Conservation (phyloP, 495 filamentous ascomycete genomes). For the Chaetomium cochliodes region DNA sequence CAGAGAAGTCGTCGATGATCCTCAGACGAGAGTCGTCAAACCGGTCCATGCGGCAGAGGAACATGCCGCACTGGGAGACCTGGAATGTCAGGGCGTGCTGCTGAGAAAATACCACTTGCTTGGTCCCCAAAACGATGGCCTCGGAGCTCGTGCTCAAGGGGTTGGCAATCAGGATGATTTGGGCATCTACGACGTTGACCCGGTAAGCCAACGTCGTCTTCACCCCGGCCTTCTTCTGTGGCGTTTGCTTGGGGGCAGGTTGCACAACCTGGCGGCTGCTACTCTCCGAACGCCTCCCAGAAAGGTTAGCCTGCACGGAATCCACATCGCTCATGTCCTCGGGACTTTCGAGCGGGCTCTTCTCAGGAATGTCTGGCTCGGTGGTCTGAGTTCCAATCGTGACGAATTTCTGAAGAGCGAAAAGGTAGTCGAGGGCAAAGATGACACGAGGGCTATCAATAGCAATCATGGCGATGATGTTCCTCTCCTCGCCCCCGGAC, state of each 20-base stretch:
- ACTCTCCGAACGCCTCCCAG: constrained; percentile 33
- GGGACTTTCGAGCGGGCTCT: constrained; percentile 56
- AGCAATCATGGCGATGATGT: constrained; percentile 87
- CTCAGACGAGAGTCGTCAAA: constrained; percentile 83
- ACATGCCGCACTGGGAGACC: constrained; percentile 92
- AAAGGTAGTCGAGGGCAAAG: constrained; percentile 90
- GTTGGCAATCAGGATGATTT: constrained; percentile 93
- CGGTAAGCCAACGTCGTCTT: constrained; percentile 81
- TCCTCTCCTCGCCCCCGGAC: constrained; percentile 77
- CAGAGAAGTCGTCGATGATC: constrained; percentile 92
- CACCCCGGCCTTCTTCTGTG: constrained; percentile 36
- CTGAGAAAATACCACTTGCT: constrained; percentile 87
- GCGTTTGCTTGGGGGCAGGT: constrained; percentile 4
- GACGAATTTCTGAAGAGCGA: constrained; percentile 81
- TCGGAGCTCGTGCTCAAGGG: constrained; percentile 85
- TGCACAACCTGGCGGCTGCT: constrained; percentile 20
- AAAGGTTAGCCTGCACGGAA: constrained; percentile 43
- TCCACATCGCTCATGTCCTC: constrained; percentile 61
- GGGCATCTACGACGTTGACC: constrained; percentile 90
- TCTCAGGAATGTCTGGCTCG: constrained; percentile 53
- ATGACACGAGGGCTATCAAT: constrained; percentile 94
- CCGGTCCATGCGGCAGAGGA: constrained; percentile 95
- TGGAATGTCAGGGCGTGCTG: constrained; percentile 94
- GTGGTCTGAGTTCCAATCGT: constrained; percentile 63
- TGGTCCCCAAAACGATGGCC: constrained; percentile 91